Evolutionary conservation across 306 rosid genomes (phyloP), one percentile per base, ranked within the genome.

Genomic region (Inga oerstediana): DNA sequence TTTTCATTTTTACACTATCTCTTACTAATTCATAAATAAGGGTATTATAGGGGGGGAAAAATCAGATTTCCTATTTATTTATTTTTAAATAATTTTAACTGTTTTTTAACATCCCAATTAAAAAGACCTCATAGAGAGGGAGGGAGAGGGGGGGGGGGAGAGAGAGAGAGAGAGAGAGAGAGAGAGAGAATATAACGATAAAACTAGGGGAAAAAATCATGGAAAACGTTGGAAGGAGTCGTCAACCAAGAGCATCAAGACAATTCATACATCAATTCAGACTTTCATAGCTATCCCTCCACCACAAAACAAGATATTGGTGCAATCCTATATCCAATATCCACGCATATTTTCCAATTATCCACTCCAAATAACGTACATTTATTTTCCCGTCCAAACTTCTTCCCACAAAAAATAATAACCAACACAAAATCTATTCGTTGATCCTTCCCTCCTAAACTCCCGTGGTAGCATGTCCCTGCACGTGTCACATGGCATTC

Each of bases 381-480:
- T 84, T 58, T 84, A 85, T 88, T 89, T 85, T 78, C 46, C 34
- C 83, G 45, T 82, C 84, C 83, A 80, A 84, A 83, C 83, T 32
- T 11, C 69, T 64, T 64, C 19, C 41, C 72, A 64, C 69, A 19
- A 35, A 65, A 65, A 32, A 65, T 0, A 62, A 44, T 32, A 4
- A 52, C 59, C n/a, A 41, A 13, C 32, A 51, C 6, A 24, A 39
- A 49, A 4, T 51, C 48, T 74, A 74, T 37, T 37, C 1, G 11
- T 10, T 45, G 69, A 78, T 82, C 46, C 79, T 45, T 72, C 27
- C 79, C 32, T 72, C 32, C 73, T 80, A 41, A 24, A 84, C 69
- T 27, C 76, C 83, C 62, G 88, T 91, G 92, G 93, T 90, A 89
- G 91, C 90, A 90, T 91, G 97, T 87, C 89, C 85, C 81, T 78